These are phyloP conservation scores for Aspergillus egyptiacus DNA, from an alignment of 495 filamentous ascomycete genomes.

Conservation along the genomic window DNA sequence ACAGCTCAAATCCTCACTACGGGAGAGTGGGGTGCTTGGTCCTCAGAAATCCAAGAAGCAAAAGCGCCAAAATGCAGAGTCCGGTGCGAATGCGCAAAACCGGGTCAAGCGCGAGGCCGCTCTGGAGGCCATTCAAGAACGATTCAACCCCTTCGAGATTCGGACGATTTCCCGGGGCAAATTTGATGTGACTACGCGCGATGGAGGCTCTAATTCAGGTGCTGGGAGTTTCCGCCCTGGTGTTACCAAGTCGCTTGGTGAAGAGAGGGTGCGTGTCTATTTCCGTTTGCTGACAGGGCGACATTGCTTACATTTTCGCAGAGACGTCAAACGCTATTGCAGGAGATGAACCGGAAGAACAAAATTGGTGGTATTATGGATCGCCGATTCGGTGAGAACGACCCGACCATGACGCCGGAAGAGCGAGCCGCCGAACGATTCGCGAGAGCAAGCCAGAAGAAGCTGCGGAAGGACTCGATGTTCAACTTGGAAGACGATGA, in stretches of 20 bases:
- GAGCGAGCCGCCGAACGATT: constrained; percentile 90
- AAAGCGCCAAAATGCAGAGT: constrained; percentile 64
- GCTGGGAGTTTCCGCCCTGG: constrained; percentile 59
- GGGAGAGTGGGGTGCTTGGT: constrained; percentile 79
- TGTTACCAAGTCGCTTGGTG: constrained; percentile 75
- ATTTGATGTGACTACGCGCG: constrained; percentile 63
- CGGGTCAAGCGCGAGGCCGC: constrained; percentile 68
- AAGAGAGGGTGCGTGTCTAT: constrained; percentile 78
- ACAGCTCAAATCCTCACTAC: constrained; percentile 82
- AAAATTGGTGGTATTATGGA: constrained; percentile 91
- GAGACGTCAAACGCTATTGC: constrained; percentile 72
- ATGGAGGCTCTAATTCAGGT: constrained; percentile 44
- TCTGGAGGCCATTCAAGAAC: constrained; percentile 77
- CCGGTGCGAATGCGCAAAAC: constrained; percentile 53
- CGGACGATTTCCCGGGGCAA: constrained; percentile 67
- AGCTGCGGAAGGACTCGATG: constrained; percentile 62
- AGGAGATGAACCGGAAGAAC: constrained; percentile 78
- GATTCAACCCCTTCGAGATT: constrained; percentile 96
- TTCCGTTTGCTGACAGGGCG: too few relatives aligned
- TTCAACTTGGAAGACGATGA: constrained; percentile 88
- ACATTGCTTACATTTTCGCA: constrained; percentile 28
- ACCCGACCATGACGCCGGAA: constrained; percentile 88
- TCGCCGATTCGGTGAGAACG: constrained; percentile 91
- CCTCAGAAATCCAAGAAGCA: constrained; percentile 91
- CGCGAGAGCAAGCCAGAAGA: constrained; percentile 70